A percentile compares a stretch with the other conserved stretches of the same genome.
phyloP scores from a whole-genome alignment of 495 filamentous ascomycete species.

The Penicillium roqueforti region DNA sequence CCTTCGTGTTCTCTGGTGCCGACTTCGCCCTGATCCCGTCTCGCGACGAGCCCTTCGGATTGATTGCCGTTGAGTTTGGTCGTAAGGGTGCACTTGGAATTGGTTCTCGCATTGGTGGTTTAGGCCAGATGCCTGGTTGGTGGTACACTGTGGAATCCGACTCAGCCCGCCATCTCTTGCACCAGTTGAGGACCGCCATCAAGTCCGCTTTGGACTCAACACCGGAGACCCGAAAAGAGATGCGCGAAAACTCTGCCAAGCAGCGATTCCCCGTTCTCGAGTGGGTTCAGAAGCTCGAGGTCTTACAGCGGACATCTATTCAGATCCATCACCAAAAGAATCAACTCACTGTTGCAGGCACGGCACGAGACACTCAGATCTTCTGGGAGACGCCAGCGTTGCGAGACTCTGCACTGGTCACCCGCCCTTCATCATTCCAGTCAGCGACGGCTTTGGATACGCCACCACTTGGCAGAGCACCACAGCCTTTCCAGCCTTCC shows the following conservation, averaged over 20 bases:
- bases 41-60: slow-evolving; percentile 66
- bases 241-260: slow-evolving; percentile 62
- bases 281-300: slow-evolving; percentile 52
- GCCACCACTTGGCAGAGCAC: not conserved
- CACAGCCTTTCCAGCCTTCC: slow-evolving; percentile 14
- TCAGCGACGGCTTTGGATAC: slow-evolving; percentile 5
- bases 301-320: slow-evolving; percentile 44
- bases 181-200: slow-evolving; percentile 60
- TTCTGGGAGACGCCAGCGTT: slow-evolving; percentile 1
- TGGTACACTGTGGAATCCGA: slow-evolving; percentile 55
- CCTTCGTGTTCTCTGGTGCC: slow-evolving; percentile 67
- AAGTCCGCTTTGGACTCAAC: slow-evolving; percentile 55
- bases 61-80: slow-evolving; percentile 71
- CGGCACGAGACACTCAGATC: slow-evolving; percentile 5
- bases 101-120: slow-evolving; percentile 53
- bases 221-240: slow-evolving; percentile 46
- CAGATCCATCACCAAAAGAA: slow-evolving; percentile 20
- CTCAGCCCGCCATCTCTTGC: slow-evolving; percentile 48
- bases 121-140: slow-evolving; percentile 69
- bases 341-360: slow-evolving; percentile 9
- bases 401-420: slow-evolving; percentile 1
- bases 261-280: slow-evolving; percentile 64
- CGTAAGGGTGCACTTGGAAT: slow-evolving; percentile 68
- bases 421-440: not conserved
- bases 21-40: slow-evolving; percentile 71